Base-by-base conservation (phyloP, 176 grass and related monocot genomes). In the Aegilops speltoides region DNA sequence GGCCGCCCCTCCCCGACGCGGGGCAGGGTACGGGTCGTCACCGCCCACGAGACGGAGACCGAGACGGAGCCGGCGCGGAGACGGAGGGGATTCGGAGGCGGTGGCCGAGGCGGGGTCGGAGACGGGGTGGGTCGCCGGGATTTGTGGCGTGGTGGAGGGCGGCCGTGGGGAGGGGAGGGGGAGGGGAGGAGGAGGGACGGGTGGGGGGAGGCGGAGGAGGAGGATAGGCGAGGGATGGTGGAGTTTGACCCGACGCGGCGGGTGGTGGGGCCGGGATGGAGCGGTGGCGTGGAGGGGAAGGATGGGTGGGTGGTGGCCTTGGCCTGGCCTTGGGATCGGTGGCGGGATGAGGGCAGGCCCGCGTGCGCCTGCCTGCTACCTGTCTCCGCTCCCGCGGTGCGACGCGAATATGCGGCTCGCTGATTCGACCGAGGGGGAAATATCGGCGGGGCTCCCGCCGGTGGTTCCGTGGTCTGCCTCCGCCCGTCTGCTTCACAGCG, bases 201-300 rank as follows among this genome's bases (percentile, higher is more conserved):
- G 14, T 59, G 13, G 4, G 19, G 11, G 45, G 33, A 29, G 48
- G 46, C 14, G 50, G 16, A 7, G 50, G 37, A 26, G 50, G 36
- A 59, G 83, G 84, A 81, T 90, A 86, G 88, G 70, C 67, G 81
- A 86, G 69, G 71, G 67, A 34, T 79, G 77, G 85, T 83, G 87
- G 68, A 79, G 91, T 78, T 90, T 90, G 89, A 90, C 89, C 89
- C 67, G 89, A 59, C 84, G 74, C 57, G 80, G 66, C 73, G 33
- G 54, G 79, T 29, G 52, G 72, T 82, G 84, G 88, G 84, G 12
- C 84, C 37, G 6, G 37, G 16, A 1, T 65, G 52, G 40, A 3
- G 48, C 4, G 36, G 76, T 75, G 82, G 82, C 68, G 82, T 84
- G 82, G 87, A 79, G 57, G 45, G 5, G 87, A 66, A 24, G 66